A percentile compares a stretch with the other conserved stretches of the same genome.
These are phyloP conservation scores for Ophiostoma himal-ulmi DNA, from an alignment of 2,329 filamentous ascomycete species.

Conservation along the genomic window DNA sequence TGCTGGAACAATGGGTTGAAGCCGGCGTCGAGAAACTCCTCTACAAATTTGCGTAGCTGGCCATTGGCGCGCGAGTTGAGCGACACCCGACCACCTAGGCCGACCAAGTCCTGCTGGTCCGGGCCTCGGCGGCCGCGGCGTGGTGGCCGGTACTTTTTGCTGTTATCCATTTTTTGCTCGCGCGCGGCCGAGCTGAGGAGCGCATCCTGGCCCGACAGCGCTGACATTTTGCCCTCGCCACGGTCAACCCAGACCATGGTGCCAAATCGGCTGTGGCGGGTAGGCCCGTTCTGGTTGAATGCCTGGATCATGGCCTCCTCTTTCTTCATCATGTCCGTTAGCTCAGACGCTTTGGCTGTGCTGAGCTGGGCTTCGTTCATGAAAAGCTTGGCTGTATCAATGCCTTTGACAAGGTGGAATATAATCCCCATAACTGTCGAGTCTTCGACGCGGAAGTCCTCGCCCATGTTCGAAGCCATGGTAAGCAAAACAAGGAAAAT, in stretches of 20 bases:
- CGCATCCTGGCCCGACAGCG: conserved; percentile 82
- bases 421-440: conserved; percentile 84
- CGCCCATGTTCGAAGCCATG: conserved; percentile 84
- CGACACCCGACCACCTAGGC: conserved; percentile 56
- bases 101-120: conserved; percentile 61
- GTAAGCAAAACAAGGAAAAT: conserved; percentile 81
- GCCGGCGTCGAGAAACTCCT: conserved; percentile 88
- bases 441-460: conserved; percentile 87
- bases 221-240: conserved; percentile 75
- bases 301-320: conserved; percentile 77
- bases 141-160: conserved; percentile 85
- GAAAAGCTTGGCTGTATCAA: conserved; percentile 78
- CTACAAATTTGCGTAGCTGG: conserved; percentile 74
- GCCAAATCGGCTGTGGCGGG: conserved; percentile 87
- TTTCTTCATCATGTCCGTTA: conserved; percentile 68
- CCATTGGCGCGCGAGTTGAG: conserved; percentile 69
- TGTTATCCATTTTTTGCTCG: conserved; percentile 81
- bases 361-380: conserved; percentile 69
- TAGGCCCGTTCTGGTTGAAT: conserved; percentile 71
- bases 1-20: conserved; percentile 90
- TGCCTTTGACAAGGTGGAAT: conserved; percentile 86
- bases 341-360: conserved; percentile 64
- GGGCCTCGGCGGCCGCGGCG: conserved; percentile 56
- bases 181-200: conserved; percentile 66
- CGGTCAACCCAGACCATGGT: conserved; percentile 97